Base-by-base conservation (phyloP, 257 asterid species). In the Nicotiana attenuata region DNA sequence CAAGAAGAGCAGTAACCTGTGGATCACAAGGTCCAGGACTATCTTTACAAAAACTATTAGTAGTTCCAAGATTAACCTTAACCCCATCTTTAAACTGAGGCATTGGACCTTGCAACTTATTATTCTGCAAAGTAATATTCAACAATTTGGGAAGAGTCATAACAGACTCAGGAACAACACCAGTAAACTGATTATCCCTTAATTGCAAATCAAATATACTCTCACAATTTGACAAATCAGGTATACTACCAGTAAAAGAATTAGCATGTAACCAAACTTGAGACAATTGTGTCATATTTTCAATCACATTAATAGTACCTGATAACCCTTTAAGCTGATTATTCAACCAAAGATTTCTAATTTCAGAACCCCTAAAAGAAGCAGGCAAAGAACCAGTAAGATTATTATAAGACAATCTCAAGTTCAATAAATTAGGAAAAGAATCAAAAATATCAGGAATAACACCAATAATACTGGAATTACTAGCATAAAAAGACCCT, bases 211-310 rank as follows among this genome's bases (percentile, higher is more conserved):
- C 97, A 15, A 88, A 87, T 76, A 96, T 76, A 85, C 82, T 87
- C 20, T 83, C 66, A 69, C 99, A 94, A 5, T 89, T 87, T 0
- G 99, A 92, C 57, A 96, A 81, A 84, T 96, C 98, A 1, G 99
- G 99, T 26, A 96, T 90, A 73, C 89, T 91, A 13, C 97, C 99
- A 0, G 96, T 73, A 76, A 96, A 96, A 6, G 86, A 35, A 82
- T 96, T 96, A 0, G 89, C 91, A 22, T 96, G 97, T 31, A 96
- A 79, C 99, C 98, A 94, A 24, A 90, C 99, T 89, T 91, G 96
- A 29, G 83, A 78, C 53, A 92, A 68, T 82, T 90, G 96, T 15
- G 87, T 68, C 98, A 94, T 94, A n/a, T 87, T 82, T 2, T 95
- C 82, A 15, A 96, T 69, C 77, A 92, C 95, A 80, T 88, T 90